phyloP scores from a whole-genome alignment of 1,284 basidiomycete genomes.

The Baeospora myosura region DNA sequence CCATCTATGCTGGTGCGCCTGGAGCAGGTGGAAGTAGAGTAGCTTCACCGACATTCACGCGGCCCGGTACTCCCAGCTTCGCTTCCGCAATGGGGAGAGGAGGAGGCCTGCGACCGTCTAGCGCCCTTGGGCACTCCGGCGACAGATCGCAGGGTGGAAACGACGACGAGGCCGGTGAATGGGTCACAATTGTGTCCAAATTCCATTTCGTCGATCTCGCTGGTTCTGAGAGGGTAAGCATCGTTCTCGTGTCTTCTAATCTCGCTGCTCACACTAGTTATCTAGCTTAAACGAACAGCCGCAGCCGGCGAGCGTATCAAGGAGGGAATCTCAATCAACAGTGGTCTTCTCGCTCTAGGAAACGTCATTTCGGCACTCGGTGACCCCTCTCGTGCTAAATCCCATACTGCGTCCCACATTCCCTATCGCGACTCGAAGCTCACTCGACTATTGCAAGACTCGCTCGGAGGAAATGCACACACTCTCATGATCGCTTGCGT shows the following conservation, averaged over 20 bases:
- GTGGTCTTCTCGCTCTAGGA: conserved; percentile 90
- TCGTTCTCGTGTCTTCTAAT: conserved; percentile 9
- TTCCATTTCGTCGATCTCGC: conserved; percentile 99
- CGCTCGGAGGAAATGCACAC: conserved; percentile 95
- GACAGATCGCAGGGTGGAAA: conserved; percentile 33
- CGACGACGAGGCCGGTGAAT: conserved; percentile 68
- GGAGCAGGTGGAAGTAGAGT: conserved; percentile 38
- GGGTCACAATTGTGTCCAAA: conserved; percentile 88
- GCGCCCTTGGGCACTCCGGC: conserved; percentile 59
- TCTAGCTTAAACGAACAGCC: conserved; percentile 83
- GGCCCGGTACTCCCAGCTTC: conserved; percentile 72
- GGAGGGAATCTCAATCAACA: conserved; percentile 96
- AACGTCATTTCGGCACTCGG: conserved; percentile 98
- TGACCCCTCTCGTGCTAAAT: conserved; percentile 80
- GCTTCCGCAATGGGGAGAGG: conserved; percentile 63
- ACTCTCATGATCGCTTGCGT: conserved; percentile 99
- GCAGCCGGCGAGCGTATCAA: conserved; percentile 93
- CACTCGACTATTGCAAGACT: conserved; percentile 90
- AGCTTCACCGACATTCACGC: conserved; percentile 66
- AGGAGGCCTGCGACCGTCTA: conserved; percentile 63
- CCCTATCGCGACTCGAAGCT: conserved; percentile 98
- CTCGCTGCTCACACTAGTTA: conserved; percentile 14
- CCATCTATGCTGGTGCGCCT: conserved; percentile 46
- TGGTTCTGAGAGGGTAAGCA: conserved; percentile 86
- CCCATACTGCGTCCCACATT: conserved; percentile 74